A percentile compares a stretch with the other conserved stretches of the same genome.
Conservation (phyloP, 2,329 filamentous ascomycete genomes). For the Paraphaeosphaeria sporulosa region DNA sequence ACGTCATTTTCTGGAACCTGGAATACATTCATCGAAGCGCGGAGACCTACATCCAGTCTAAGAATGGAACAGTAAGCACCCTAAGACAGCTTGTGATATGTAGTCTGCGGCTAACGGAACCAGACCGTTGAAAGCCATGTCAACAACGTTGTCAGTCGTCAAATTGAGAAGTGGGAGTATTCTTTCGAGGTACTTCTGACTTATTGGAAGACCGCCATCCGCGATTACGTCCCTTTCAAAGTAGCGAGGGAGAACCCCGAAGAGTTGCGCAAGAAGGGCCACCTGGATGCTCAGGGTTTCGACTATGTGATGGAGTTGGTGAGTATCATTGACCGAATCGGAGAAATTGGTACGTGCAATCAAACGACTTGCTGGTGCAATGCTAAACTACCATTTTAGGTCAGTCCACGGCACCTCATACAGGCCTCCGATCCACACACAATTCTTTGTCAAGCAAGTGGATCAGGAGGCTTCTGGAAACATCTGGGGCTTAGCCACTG, state of each 20-base stretch:
- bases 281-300: conserved; percentile 39
- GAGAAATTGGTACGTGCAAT: conserved; percentile 32
- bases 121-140: conserved; percentile 43
- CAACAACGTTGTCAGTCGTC: conserved; percentile 41
- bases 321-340: conserved; percentile 32
- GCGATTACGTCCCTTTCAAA: conserved; percentile 43
- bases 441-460: conserved; percentile 40
- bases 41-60: conserved; percentile 43
- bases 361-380: neutral
- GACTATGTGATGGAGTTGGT: conserved; percentile 40
- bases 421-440: conserved; percentile 32
- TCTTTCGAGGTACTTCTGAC: conserved; percentile 41
- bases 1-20: conserved; percentile 47
- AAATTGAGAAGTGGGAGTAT: conserved; percentile 47
- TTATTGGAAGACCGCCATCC: conserved; percentile 43
- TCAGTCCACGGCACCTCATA: conserved; percentile 38
- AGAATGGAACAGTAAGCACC: conserved; percentile 44
- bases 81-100: neutral
- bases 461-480: conserved; percentile 43
- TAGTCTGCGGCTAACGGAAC: conserved; percentile 20
- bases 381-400: conserved; percentile 28
- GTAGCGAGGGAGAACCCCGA: conserved; percentile 45
- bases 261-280: conserved; percentile 38
- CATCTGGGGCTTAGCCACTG: conserved; percentile 35
- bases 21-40: conserved; percentile 46